Evolutionary conservation across 2,329 filamentous ascomycete species (phyloP), one percentile per base, ranked within the genome.

Genomic region (Clonostachys chloroleuca): DNA sequence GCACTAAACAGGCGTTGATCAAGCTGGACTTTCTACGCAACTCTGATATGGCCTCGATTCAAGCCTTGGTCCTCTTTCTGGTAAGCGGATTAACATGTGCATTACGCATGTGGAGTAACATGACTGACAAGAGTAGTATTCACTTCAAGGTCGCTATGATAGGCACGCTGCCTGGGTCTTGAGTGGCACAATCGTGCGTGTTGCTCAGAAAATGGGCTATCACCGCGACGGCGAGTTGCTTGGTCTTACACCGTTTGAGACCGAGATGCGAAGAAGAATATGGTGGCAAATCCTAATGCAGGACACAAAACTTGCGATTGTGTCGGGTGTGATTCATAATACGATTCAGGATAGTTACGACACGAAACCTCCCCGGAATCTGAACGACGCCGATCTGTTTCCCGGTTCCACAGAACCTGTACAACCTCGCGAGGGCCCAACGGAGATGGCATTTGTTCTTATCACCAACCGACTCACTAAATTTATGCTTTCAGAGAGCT

Each of bases 141-240:
- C 79, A 1, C 65, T 84, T 1, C 72, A 80, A 45, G 77, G 78
- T 34, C 74, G 77, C 6, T 81, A 80, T 55, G 77, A 83, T 51
- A 73, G 75, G 4, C 79, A 83, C 53, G 75, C 77, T 3, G 69
- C 77, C 5, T 84, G 80, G 78, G 74, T 83, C 40, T 57, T 86
- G 18, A 80, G 78, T 45, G 82, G 82, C 5, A 69, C 81, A 14
- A 70, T 81, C 6, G 70, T 87, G 34, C 75, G 84, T 17, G 80
- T 87, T 45, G 83, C 81, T 2, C 79, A 85, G 57, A 83, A 83
- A 57, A 83, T 87, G 73, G 84, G 84, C 1, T 70, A 86, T 43
- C 81, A 86, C 50, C 73, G 79, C 12, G 83, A 87, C 49, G 82
- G 81, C 35, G 74, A 77, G 49, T 61, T 65, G 16, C 66, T 83